Evolutionary conservation across 495 filamentous ascomycete genomes (phyloP).

Genomic region (Astrothelium macrocarpum): DNA sequence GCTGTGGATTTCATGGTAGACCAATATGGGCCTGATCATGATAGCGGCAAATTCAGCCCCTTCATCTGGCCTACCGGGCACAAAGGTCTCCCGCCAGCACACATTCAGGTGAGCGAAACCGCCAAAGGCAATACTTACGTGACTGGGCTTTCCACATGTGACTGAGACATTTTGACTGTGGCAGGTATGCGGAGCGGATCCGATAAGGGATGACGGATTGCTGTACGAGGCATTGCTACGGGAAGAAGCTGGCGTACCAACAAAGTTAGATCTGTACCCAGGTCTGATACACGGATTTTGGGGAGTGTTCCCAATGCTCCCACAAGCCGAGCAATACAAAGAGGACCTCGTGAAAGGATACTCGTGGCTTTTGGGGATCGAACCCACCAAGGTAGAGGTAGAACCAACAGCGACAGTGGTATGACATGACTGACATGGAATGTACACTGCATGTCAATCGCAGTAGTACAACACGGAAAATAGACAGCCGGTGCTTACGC

Average conservation of each 20-base stretch:
- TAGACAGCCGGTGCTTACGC: no score
- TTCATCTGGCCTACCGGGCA: neutral
- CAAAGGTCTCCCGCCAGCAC: constrained; percentile 12
- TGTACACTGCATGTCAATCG: neutral
- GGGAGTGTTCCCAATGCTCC: neutral
- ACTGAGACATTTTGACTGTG: neutral
- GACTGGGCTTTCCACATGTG: neutral
- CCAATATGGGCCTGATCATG: constrained; percentile 9
- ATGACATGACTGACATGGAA: neutral
- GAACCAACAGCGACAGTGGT: neutral
- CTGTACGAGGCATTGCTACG: constrained; percentile 31
- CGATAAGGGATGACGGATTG: constrained; percentile 34
- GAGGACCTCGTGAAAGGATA: neutral
- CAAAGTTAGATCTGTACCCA: constrained; percentile 15
- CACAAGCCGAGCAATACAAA: neutral
- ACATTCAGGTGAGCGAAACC: constrained; percentile 13
- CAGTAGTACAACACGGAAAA: no score
- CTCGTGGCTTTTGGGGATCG: neutral
- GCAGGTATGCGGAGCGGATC: constrained; percentile 33
- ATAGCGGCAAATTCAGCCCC: constrained; percentile 11
- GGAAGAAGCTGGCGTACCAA: constrained; percentile 15
- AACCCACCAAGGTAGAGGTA: neutral
- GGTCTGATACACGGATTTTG: constrained; percentile 37
- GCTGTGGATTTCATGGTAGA: constrained; percentile 8
- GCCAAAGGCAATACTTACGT: neutral